Evolutionary conservation across 169 alveolate genomes (phyloP).

Genomic region (Eimeria acervulina): DNA sequence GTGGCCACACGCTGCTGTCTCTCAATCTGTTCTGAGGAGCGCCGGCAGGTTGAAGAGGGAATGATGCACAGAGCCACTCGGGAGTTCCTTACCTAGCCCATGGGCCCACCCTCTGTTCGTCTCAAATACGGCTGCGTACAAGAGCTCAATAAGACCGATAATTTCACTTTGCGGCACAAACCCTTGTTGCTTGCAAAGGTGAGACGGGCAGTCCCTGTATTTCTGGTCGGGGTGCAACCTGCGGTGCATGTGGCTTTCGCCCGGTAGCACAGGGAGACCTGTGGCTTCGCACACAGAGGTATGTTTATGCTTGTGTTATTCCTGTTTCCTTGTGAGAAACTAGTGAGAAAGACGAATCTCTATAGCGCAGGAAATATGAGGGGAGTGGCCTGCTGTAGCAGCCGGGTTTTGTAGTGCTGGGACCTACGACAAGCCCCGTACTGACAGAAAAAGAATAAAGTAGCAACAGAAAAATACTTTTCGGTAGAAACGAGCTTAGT

Average conservation of each 20-base stretch:
- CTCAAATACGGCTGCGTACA: not conserved
- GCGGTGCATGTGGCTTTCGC: conserved; percentile 62
- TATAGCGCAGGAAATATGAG: not conserved
- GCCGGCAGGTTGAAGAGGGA: not conserved
- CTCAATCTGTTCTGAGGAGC: not conserved
- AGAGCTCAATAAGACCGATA: not conserved
- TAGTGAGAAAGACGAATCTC: conserved; percentile 6
- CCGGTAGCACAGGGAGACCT: conserved; percentile 22
- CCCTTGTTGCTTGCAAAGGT: not conserved
- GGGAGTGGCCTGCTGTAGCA: not conserved
- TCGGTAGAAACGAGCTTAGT: conserved; percentile 16
- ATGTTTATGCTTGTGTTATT: not conserved
- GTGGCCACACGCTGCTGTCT: not conserved
- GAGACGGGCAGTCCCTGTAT: conserved; percentile 26
- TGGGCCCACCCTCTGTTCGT: not conserved
- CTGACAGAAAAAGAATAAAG: not conserved
- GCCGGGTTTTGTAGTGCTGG: conserved; percentile 22
- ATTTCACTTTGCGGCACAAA: not conserved
- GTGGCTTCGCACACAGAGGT: conserved; percentile 21
- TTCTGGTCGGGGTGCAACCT: conserved; percentile 43
- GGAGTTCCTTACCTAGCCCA: not conserved
- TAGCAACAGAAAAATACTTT: conserved; percentile 2
- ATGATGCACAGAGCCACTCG: not conserved
- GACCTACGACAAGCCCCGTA: not conserved
- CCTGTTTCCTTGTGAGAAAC: not conserved